These are phyloP conservation scores for Monosporascus cannonballus DNA, from an alignment of 2,329 filamentous ascomycete genomes.

Conservation along the genomic window DNA sequence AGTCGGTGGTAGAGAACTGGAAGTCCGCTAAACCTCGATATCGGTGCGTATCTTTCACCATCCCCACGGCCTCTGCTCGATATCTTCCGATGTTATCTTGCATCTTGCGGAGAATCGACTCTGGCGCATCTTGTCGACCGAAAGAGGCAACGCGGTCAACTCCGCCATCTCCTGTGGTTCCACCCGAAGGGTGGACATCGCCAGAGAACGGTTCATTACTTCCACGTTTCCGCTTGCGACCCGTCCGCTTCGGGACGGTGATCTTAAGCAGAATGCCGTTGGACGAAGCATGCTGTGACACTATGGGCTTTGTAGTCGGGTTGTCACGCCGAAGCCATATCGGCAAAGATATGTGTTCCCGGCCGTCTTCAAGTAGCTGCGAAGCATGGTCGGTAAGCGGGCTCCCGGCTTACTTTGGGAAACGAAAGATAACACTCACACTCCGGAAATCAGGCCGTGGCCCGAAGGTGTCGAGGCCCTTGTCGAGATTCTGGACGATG, in stretches of 20 bases:
- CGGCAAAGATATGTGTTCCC: conserved; percentile 46
- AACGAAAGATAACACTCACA: conserved; percentile 17
- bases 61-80: conserved; percentile 62
- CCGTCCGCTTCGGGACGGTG: conserved; percentile 79
- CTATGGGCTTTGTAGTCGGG: conserved; percentile 68
- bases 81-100: conserved; percentile 66
- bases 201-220: conserved; percentile 58
- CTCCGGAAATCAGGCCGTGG: conserved; percentile 30
- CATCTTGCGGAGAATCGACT: conserved; percentile 54
- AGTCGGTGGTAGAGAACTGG: conserved; percentile 66
- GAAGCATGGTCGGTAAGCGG: conserved; percentile 3
- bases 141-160: conserved; percentile 33
- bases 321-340: conserved; percentile 78
- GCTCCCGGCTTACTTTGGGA: background rate
- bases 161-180: conserved; percentile 9
- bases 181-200: conserved; percentile 28
- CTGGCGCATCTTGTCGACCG: conserved; percentile 46
- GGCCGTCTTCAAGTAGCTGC: conserved; percentile 20
- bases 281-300: conserved; percentile 68
- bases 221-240: conserved; percentile 79
- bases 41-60: conserved; percentile 74
- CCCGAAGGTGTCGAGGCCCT: conserved; percentile 35
- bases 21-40: conserved; percentile 85
- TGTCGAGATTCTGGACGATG: conserved; percentile 33
- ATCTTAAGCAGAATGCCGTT: conserved; percentile 85